Percentiles rank a stretch among this genome's conserved stretches.
phyloP scores from a whole-genome alignment of 1,284 basidiomycete species.

The Violaceomyces palustris region DNA sequence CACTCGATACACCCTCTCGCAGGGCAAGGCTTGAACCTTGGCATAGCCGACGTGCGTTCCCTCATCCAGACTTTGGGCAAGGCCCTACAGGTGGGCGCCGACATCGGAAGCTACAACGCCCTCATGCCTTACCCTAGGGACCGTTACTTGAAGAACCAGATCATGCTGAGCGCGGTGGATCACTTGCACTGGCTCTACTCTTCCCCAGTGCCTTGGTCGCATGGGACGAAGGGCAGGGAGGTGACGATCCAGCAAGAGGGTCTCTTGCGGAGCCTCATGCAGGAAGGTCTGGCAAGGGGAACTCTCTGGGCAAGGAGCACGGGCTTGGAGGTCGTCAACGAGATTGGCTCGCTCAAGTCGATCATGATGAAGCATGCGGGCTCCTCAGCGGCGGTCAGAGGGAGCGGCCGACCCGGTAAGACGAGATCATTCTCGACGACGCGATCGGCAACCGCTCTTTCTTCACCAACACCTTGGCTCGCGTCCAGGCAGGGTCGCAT shows the following conservation, averaged over 20 bases:
- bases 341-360: constrained; percentile 45
- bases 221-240: not conserved
- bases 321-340: constrained; percentile 49
- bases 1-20: constrained; percentile 95
- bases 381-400: no score
- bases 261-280: constrained; percentile 11
- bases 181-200: constrained; percentile 49
- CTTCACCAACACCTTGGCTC: no score
- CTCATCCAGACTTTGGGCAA: constrained; percentile 18
- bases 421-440: no score
- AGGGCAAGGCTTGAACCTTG: constrained; percentile 91
- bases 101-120: constrained; percentile 42
- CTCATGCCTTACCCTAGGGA: constrained; percentile 35
- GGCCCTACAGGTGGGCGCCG: constrained; percentile 33
- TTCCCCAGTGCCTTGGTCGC: constrained; percentile 17
- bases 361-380: constrained; percentile 31
- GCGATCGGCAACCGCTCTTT: no score
- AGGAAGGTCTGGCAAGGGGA: constrained; percentile 22
- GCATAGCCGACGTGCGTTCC: constrained; percentile 67
- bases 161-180: constrained; percentile 46
- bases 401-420: no score
- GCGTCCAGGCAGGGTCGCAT: no score
- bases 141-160: constrained; percentile 48
- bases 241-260: constrained; percentile 23
- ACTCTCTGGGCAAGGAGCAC: constrained; percentile 47